Evolutionary conservation across 2,329 filamentous ascomycete species (phyloP).

Genomic region (Sarocladium brachiariae): DNA sequence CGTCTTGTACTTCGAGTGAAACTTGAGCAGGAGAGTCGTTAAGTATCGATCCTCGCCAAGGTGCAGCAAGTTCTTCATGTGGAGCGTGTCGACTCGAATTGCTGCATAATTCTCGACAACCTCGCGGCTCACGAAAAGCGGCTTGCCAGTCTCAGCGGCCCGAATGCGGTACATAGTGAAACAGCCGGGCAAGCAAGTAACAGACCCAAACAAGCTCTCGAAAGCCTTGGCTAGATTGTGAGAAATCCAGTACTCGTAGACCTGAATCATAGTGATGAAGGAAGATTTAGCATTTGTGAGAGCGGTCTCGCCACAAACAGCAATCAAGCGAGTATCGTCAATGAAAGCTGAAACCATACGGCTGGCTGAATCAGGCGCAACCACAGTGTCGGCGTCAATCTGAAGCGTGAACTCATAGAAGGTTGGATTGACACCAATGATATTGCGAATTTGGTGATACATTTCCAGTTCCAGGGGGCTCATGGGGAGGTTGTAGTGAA

Average conservation of each 20-base stretch:
- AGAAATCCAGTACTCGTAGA: conserved; percentile 99
- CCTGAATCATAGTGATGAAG: conserved; percentile 97
- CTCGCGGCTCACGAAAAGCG: conserved; percentile 90
- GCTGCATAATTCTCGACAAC: conserved; percentile 82
- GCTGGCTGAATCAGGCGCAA: conserved; percentile 81
- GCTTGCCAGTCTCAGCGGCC: conserved; percentile 88
- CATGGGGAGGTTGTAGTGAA: conserved; percentile 97
- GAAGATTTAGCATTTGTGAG: conserved; percentile 90
- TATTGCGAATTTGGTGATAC: conserved; percentile 97
- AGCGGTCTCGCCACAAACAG: conserved; percentile 88
- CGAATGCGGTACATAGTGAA: conserved; percentile 99
- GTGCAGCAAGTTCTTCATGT: conserved; percentile 98
- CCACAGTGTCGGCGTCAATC: conserved; percentile 95
- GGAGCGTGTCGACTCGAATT: conserved; percentile 93
- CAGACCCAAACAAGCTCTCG: conserved; percentile 91
- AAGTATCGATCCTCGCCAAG: conserved; percentile 96
- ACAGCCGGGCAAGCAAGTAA: conserved; percentile 96
- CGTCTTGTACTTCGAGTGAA: conserved; percentile 91
- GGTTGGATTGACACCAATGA: conserved; percentile 95
- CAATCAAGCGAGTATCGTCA: conserved; percentile 88
- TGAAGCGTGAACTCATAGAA: conserved; percentile 97
- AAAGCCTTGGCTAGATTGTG: conserved; percentile 97
- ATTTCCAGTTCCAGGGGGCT: conserved; percentile 94
- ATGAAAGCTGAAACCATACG: conserved; percentile 89
- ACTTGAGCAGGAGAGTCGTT: conserved; percentile 88